Evolutionary conservation across 352 stramenopile species (phyloP), one percentile per base, ranked within the genome.

Genomic region (Globisporangium alternatum): DNA sequence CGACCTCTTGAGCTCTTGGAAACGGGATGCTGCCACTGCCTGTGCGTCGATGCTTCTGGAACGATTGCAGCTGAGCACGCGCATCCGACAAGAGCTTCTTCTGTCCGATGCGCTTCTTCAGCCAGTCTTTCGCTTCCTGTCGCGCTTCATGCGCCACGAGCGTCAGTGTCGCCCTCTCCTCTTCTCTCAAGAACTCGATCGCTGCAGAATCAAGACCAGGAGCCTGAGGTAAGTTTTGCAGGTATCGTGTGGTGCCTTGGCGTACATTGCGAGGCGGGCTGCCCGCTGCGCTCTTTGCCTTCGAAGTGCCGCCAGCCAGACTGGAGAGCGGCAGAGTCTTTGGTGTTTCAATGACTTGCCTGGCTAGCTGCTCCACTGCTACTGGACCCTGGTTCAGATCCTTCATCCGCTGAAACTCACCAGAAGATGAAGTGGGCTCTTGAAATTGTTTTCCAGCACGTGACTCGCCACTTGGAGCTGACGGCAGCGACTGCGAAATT

Each of bases 31-130:
- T 85, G 19, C 78, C 81, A 33, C 80, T 89, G 8, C 60, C 64
- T 13, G 77, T 79, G 7, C 80, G 70, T 31, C 70, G 65, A 12
- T 90, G 77, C 37, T 74, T 80, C 39, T 79, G 68, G 25, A 59
- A 60, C 30, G 74, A 74, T 47, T 91, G 81, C 12, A 88, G 55
- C 44, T 86, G 78, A 7, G 75, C 76, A 48, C 81, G 74, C 0
- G 84, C 78, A 61, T 93, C 84, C 3, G 79, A 88, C 0, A 93
- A 58, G 13, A 93, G 62, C 51, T 91, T 91, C 65, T 90, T 90
- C 60, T 91, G 80, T 8, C 85, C 83, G 52, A 85, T 87, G 22
- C 83, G 78, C 44, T 94, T 92, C 5, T 74, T 71, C 12, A 94
- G 70, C 85, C 83, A 94, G 39, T 85, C 80, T 30, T 82, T 74